phyloP scores from a whole-genome alignment of 768 basidiomycete genomes.

The Calocera viscosa region DNA sequence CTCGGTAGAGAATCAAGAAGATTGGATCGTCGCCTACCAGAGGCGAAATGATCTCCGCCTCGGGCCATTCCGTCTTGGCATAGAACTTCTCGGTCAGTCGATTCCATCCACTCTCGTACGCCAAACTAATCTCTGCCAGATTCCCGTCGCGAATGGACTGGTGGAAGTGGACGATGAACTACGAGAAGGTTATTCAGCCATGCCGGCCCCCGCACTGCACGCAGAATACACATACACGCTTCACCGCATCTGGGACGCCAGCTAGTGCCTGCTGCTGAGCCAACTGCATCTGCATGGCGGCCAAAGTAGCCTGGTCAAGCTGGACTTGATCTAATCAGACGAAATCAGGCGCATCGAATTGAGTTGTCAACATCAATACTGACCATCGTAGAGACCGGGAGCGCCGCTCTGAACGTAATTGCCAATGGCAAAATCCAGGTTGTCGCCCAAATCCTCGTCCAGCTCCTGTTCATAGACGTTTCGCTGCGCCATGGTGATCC shows the following conservation, averaged over 20 bases:
- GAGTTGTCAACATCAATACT: conserved; percentile 13
- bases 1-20: conserved; percentile 92
- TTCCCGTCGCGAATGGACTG: conserved; percentile 87
- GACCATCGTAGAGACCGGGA: conserved; percentile 49
- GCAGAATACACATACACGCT: conserved; percentile 45
- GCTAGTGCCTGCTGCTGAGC: conserved; percentile 62
- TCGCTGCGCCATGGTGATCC: background rate
- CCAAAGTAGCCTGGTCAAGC: conserved; percentile 55
- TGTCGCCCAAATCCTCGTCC: conserved; percentile 61
- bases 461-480: conserved; percentile 46
- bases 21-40: conserved; percentile 91
- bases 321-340: conserved; percentile 37
- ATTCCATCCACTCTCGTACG: conserved; percentile 97
- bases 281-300: conserved; percentile 72
- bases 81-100: conserved; percentile 94
- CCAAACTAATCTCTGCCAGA: conserved; percentile 75
- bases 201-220: conserved; percentile 12
- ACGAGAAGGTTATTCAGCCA: conserved; percentile 11
- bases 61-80: conserved; percentile 89
- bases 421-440: conserved; percentile 54
- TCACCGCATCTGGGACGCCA: conserved; percentile 78
- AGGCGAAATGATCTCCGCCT: conserved; percentile 88
- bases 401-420: conserved; percentile 46
- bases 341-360: background rate
- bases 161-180: conserved; percentile 95